Conservation (phyloP, 1,284 basidiomycete genomes). For the Tremellales sp. region DNA sequence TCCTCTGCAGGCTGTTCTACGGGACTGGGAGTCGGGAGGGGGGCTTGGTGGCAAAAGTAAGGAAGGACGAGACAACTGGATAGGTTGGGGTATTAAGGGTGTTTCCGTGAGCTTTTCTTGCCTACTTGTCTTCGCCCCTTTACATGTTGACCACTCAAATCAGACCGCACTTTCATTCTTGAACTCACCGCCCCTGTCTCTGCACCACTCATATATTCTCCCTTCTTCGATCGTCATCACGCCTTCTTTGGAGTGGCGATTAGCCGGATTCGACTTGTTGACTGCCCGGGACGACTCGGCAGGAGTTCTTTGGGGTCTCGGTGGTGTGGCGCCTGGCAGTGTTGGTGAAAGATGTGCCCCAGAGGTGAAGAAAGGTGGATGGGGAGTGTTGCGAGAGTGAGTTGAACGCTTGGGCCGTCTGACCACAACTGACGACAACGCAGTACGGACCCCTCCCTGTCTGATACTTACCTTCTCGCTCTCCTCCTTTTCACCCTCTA, state of each 20-base stretch:
- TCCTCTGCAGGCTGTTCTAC: slow-evolving; percentile 65
- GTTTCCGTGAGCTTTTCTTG: slow-evolving; percentile 64
- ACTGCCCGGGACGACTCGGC: slow-evolving; percentile 50
- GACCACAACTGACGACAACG: slow-evolving; percentile 4
- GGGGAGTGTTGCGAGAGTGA: slow-evolving; percentile 77
- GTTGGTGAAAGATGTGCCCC: slow-evolving; percentile 62
- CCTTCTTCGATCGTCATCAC: slow-evolving; percentile 76
- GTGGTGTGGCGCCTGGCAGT: slow-evolving; percentile 61
- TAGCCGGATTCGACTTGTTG: slow-evolving; percentile 89
- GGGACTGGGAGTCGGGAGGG: slow-evolving; percentile 54
- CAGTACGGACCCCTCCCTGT: slow-evolving; percentile 66
- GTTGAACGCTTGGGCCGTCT: slow-evolving; percentile 18
- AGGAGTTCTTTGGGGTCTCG: slow-evolving; percentile 60
- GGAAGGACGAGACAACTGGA: slow-evolving; percentile 73
- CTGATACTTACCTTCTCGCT: slow-evolving; percentile 82
- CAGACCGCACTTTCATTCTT: slow-evolving; percentile 88
- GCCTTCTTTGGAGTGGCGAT: slow-evolving; percentile 86
- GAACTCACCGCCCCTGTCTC: slow-evolving; percentile 77
- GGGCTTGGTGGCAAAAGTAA: slow-evolving; percentile 52
- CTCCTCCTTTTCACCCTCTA: slow-evolving; percentile 79
- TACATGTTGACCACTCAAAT: not conserved
- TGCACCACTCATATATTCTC: slow-evolving; percentile 77
- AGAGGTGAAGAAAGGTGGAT: slow-evolving; percentile 87
- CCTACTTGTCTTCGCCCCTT: not conserved
- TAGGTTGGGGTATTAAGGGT: slow-evolving; percentile 88